These are phyloP conservation scores for Murraya paniculata DNA, from an alignment of 345 rosid species.

Conservation along the genomic window DNA sequence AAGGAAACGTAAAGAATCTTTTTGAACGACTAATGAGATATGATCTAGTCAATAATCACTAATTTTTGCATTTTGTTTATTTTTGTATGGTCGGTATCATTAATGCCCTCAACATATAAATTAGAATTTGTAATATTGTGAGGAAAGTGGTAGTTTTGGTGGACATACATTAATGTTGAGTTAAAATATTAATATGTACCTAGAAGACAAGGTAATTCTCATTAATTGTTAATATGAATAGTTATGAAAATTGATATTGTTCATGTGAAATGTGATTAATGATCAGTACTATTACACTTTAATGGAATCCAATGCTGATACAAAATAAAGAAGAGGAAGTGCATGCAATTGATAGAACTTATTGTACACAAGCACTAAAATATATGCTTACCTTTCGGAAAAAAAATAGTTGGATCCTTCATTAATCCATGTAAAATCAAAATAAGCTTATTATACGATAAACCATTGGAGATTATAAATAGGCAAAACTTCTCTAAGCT, in stretches of 20 bases:
- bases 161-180: not conserved
- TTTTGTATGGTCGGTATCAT: not conserved
- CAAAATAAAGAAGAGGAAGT: not conserved
- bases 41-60: not conserved
- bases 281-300: not conserved
- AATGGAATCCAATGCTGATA: not conserved
- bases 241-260: not conserved
- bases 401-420: not conserved
- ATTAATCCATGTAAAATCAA: not conserved
- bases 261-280: not conserved
- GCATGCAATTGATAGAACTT: not conserved
- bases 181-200: not conserved
- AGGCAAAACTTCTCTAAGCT: too few relatives aligned
- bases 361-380: not conserved
- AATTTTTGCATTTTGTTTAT: not conserved
- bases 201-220: not conserved
- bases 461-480: not conserved
- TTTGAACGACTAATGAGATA: not conserved
- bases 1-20: conserved; percentile 1
- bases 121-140: not conserved
- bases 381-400: not conserved
- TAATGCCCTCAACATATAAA: not conserved
- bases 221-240: too few relatives aligned
- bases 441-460: not conserved
- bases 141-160: not conserved